These are phyloP conservation scores for Chaetomium strumarium DNA, from an alignment of 2,329 filamentous ascomycete genomes.

Conservation along the genomic window DNA sequence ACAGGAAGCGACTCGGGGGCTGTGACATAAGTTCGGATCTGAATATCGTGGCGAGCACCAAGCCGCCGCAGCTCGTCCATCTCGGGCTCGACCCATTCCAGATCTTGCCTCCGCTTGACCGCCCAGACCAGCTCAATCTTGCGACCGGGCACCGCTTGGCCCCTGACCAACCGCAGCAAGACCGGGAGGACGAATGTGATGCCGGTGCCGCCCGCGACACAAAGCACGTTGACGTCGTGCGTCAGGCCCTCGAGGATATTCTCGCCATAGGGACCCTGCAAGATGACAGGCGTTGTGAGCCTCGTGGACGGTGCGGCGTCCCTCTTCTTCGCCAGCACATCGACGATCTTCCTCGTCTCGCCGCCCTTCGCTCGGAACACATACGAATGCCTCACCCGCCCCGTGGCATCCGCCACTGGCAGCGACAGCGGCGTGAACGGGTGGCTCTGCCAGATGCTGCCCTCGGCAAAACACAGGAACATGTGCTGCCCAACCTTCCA, in stretches of 20 bases:
- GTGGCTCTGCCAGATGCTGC: conserved; percentile 66
- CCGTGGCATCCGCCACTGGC: conserved; percentile 36
- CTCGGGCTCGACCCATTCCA: conserved; percentile 54
- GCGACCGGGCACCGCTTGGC: conserved; percentile 31
- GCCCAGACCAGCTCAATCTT: conserved; percentile 61
- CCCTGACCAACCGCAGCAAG: conserved; percentile 35
- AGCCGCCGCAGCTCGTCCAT: conserved; percentile 40
- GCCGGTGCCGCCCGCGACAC: conserved; percentile 52
- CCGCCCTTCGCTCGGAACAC: conserved; percentile 53
- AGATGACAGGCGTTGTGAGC: conserved; percentile 47
- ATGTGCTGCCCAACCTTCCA: conserved; percentile 68
- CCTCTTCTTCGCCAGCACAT: conserved; percentile 37
- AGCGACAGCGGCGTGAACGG: conserved; percentile 61
- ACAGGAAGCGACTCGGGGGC: conserved; percentile 38
- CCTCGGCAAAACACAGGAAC: conserved; percentile 60
- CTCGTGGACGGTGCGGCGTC: conserved; percentile 15
- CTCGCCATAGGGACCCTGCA: conserved; percentile 60
- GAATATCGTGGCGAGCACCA: conserved; percentile 38
- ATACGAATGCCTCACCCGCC: conserved; percentile 47
- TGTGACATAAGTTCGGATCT: conserved; percentile 55
- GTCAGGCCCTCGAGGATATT: conserved; percentile 38
- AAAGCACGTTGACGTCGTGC: conserved; percentile 42
- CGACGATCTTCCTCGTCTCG: conserved; percentile 52
- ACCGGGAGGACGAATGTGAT: conserved; percentile 52
- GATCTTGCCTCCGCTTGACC: conserved; percentile 47